Conservation (phyloP, 345 rosid genomes). For the Acer negundo region DNA sequence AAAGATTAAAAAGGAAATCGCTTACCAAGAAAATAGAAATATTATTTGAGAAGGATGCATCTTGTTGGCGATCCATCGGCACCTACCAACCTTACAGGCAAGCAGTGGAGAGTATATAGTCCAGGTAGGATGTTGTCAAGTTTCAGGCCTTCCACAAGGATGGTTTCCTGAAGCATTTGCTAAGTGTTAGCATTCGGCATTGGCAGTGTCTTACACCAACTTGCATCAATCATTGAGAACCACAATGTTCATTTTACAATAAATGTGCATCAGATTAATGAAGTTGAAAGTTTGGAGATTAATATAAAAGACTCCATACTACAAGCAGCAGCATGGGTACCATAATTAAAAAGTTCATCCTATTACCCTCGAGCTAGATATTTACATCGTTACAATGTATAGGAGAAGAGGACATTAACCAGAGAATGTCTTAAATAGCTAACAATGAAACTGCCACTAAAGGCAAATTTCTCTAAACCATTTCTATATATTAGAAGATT, state of each 20-base stretch:
- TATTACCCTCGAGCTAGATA: not conserved
- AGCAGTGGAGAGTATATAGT: constrained; percentile 39
- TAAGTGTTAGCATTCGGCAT: not conserved
- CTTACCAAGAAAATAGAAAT: not conserved
- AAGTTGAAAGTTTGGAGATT: no score
- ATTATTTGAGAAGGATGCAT: constrained; percentile 49
- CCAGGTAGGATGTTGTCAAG: constrained; percentile 39
- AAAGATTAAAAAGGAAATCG: not conserved
- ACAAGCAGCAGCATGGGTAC: not conserved
- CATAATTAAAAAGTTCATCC: not conserved
- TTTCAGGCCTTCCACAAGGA: constrained; percentile 42
- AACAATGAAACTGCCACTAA: not conserved
- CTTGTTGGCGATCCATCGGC: constrained; percentile 45
- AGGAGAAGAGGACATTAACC: not conserved
- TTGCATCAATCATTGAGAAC: not conserved
- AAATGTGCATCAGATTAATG: not conserved
- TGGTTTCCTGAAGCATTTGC: constrained; percentile 31
- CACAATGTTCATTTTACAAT: not conserved
- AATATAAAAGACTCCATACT: no score
- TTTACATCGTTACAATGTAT: not conserved
- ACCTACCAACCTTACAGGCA: constrained; percentile 41
- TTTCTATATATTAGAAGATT: not conserved
- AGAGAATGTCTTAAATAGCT: not conserved
- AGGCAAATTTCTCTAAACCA: not conserved
- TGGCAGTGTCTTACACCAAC: no score